Percentiles rank a stretch among this genome's conserved stretches.
These are phyloP conservation scores for Zea luxurians DNA, from an alignment of 176 grass and related monocot species.

Conservation along the genomic window DNA sequence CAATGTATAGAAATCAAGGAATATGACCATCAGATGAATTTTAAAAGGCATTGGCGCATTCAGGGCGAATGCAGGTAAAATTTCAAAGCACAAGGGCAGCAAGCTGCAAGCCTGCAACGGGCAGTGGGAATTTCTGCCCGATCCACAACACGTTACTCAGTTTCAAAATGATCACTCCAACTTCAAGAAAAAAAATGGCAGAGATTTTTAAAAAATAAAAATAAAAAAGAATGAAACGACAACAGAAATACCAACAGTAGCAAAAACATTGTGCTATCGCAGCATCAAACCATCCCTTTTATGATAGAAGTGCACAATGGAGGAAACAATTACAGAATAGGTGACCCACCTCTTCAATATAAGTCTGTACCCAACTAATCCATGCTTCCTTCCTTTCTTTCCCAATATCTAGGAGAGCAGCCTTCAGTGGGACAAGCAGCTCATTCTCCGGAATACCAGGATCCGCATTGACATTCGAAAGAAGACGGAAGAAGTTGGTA, in stretches of 20 bases:
- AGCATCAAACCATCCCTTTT: neutral
- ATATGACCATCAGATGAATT: neutral
- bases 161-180: conserved; percentile 6
- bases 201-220: neutral
- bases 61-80: neutral
- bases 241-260: neutral
- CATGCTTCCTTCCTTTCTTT: conserved; percentile 96
- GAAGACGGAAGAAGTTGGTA: conserved; percentile 92
- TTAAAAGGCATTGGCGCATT: neutral
- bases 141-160: neutral
- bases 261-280: neutral
- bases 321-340: conserved; percentile 25
- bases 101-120: neutral
- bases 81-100: neutral
- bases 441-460: conserved; percentile 56
- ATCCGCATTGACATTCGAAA: conserved; percentile 86
- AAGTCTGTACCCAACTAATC: conserved; percentile 87
- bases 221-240: neutral
- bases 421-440: conserved; percentile 82
- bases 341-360: conserved; percentile 81
- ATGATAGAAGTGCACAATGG: neutral
- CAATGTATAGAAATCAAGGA: neutral
- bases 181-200: neutral
- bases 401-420: conserved; percentile 93
- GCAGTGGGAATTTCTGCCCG: conserved; percentile 5